Evolutionary conservation across 495 filamentous ascomycete species (phyloP).

Genomic region (Apodospora peruviana): DNA sequence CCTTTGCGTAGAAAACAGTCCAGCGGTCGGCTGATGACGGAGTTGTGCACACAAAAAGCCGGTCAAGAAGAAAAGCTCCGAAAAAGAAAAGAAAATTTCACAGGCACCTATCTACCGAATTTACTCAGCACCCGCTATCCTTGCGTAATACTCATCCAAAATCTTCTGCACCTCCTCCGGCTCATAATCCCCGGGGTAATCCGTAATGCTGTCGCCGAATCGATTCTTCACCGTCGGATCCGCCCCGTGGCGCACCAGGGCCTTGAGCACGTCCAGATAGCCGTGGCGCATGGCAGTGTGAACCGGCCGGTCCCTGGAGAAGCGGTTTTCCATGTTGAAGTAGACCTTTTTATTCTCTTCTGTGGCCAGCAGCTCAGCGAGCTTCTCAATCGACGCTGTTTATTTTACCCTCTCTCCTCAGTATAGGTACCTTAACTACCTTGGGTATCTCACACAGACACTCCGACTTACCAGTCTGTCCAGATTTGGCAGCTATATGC

Average conservation of each 20-base stretch:
- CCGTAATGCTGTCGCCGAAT: constrained; percentile 21
- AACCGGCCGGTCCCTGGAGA: constrained; percentile 22
- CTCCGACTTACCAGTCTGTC: constrained; percentile 13
- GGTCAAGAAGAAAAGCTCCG: neutral
- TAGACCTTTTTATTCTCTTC: constrained; percentile 10
- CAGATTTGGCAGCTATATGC: constrained; percentile 24
- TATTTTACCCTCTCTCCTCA: too few relatives aligned
- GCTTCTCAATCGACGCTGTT: constrained; percentile 20
- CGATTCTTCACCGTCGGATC: constrained; percentile 25
- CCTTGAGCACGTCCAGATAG: constrained; percentile 24
- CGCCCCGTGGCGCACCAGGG: constrained; percentile 32
- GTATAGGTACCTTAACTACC: too few relatives aligned
- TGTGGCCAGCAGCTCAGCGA: constrained; percentile 14
- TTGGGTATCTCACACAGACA: too few relatives aligned
- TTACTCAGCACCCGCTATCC: neutral
- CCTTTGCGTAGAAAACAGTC: too few relatives aligned
- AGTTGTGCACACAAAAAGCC: neutral
- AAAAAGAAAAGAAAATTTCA: too few relatives aligned
- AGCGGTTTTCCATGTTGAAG: constrained; percentile 29
- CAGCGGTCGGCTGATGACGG: too few relatives aligned
- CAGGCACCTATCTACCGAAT: too few relatives aligned
- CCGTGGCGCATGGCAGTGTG: constrained; percentile 27
- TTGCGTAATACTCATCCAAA: constrained; percentile 7
- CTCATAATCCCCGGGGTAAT: constrained; percentile 23
- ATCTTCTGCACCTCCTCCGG: constrained; percentile 17